Evolutionary conservation across 306 rosid species (phyloP).

Genomic region (Alnus glutinosa): DNA sequence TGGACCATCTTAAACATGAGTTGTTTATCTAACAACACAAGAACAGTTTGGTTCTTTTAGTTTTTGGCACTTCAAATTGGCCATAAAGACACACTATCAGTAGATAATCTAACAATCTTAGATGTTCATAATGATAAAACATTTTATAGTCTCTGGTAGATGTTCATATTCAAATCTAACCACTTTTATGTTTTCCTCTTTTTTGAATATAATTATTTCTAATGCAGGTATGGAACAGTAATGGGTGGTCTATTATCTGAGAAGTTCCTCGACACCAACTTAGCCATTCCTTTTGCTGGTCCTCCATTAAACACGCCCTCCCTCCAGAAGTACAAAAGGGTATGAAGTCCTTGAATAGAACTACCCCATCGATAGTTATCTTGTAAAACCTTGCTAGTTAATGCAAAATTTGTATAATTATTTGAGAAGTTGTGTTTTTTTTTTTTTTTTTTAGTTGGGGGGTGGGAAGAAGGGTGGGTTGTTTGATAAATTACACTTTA

Average conservation of each 20-base stretch:
- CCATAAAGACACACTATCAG: neutral
- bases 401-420: neutral
- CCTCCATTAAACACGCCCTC: constrained; percentile 92
- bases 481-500: neutral
- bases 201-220: constrained; percentile 21
- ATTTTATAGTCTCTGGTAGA: neutral
- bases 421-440: neutral
- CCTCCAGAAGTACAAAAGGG: constrained; percentile 92
- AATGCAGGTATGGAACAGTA: constrained; percentile 90
- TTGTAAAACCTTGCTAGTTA: constrained; percentile 3
- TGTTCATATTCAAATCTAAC: neutral
- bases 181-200: neutral
- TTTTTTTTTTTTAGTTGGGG: neutral
- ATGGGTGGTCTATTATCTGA: constrained; percentile 95
- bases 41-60: neutral
- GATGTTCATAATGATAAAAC: neutral
- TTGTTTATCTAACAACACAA: neutral
- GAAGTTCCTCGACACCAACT: constrained; percentile 87
- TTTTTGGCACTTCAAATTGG: neutral
- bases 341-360: constrained; percentile 39
- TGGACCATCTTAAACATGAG: neutral
- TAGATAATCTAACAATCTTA: neutral
- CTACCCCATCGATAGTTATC: neutral
- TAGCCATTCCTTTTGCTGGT: constrained; percentile 79
- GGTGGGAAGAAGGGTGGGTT: neutral